Base-by-base conservation (phyloP, 805 yeast species). In the Starmerella asiatica region DNA sequence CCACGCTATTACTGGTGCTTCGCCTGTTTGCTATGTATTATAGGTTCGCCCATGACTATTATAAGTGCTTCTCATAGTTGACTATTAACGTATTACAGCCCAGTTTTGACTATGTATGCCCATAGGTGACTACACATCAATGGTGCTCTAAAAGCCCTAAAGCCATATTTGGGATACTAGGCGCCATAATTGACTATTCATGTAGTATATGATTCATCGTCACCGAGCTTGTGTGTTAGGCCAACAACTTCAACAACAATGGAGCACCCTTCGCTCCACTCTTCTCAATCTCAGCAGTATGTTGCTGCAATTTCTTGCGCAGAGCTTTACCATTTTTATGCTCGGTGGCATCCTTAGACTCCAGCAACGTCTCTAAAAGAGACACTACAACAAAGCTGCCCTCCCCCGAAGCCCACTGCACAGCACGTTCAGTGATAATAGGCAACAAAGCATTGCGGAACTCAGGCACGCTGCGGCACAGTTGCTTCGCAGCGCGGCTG, bases 321-420 rank as follows among this genome's bases (percentile, higher is more conserved):
- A 80, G 73, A 23, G 60, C 56, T 43, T 69, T 63, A 3, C 19
- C 35, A n/a, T n/a, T n/a, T n/a, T n/a, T n/a, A n/a, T n/a, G n/a
- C n/a, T 34, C 32, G 8, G 31, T 27, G 14, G 33, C 12, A 4
- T 20, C 37, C 24, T 12, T 20, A 31, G 63, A 62, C 33, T 62
- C 63, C 3, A 64, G 65, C 52, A 79, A 65, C 21, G 70, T 69
- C 61, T 88, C 96, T 50, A 67, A 70, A n/a, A 84, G 61, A 1
- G 94, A 73, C 36, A 83, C 86, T 39, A 86, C 65, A 15, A 83
- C 81, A 56, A 88, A 88, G 15, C 93, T 74, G 30, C 91, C 82
- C 32, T 68, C 68, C 32, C 73, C 70, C 29, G 69, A 71, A 33
- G 79, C 70, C 96, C 96, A 88, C 42, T 62, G 65, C 28, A 61